phyloP scores from a whole-genome alignment of 2,329 filamentous ascomycete genomes.

The Colletotrichum aenigma region DNA sequence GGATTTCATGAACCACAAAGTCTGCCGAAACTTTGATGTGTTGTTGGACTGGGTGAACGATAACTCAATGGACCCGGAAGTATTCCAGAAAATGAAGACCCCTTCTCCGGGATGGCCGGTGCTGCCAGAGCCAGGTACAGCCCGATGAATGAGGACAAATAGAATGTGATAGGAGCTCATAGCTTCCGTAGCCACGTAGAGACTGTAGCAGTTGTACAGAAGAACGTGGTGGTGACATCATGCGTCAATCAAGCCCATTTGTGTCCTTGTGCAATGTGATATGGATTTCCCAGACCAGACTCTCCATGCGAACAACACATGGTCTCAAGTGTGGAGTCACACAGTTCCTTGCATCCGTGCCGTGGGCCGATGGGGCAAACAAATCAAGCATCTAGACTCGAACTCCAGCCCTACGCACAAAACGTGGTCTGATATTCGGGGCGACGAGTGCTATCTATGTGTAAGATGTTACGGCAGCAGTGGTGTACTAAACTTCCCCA shows the following conservation, averaged over 20 bases:
- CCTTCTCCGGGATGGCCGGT: not conserved
- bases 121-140: not conserved
- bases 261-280: not conserved
- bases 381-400: not conserved
- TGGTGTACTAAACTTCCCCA: rapidly evolving
- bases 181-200: not conserved
- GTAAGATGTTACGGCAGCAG: not conserved
- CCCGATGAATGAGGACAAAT: not conserved
- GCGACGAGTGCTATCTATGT: no score
- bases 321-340: not conserved
- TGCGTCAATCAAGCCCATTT: not conserved
- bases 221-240: not conserved
- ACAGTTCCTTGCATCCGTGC: not conserved
- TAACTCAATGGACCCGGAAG: not conserved
- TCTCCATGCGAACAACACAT: not conserved
- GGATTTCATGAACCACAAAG: constrained; percentile 33
- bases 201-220: not conserved
- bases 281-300: not conserved
- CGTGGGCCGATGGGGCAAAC: not conserved
- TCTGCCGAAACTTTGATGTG: constrained; percentile 32
- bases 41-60: constrained; percentile 18
- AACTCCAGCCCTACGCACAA: not conserved
- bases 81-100: not conserved
- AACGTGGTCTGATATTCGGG: not conserved
- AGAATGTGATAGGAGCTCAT: not conserved